Percentiles rank a stretch among this genome's conserved stretches.
Conservation (phyloP, 495 filamentous ascomycete species). For the Aspergillus campestris region DNA sequence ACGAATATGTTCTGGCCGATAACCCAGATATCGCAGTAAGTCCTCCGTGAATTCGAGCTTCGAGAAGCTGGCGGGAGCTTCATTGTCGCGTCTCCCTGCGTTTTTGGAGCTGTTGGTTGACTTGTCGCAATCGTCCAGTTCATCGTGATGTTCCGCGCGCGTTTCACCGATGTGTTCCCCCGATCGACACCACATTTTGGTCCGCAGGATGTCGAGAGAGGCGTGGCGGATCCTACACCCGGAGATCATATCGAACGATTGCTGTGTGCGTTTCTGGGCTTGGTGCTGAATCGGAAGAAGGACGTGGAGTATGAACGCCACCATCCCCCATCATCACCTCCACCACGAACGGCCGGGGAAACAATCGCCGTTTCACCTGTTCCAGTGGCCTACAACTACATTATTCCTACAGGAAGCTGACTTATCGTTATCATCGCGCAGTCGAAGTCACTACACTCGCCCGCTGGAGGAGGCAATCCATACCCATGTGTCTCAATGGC, state of each 20-base stretch:
- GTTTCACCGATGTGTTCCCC: slow-evolving; percentile 82
- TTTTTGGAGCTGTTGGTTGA: slow-evolving; percentile 29
- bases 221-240: slow-evolving; percentile 66
- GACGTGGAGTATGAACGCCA: slow-evolving; percentile 80
- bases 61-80: neutral
- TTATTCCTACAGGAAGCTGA: neutral
- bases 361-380: neutral
- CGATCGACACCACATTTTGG: slow-evolving; percentile 81
- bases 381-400: too few relatives aligned
- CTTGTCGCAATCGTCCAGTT: slow-evolving; percentile 54
- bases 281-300: slow-evolving; percentile 94
- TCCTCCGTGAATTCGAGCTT: slow-evolving; percentile 18
- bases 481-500: slow-evolving; percentile 82
- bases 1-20: slow-evolving; percentile 82
- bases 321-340: slow-evolving; percentile 9
- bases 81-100: slow-evolving; percentile 25
- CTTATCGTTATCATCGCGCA: slow-evolving; percentile 9
- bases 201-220: slow-evolving; percentile 88
- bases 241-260: slow-evolving; percentile 80
- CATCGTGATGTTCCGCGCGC: slow-evolving; percentile 93
- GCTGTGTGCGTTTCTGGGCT: slow-evolving; percentile 76
- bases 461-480: slow-evolving; percentile 90
- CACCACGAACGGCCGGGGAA: neutral
- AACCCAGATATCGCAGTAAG: slow-evolving; percentile 82
- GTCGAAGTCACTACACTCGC: slow-evolving; percentile 66